Base-by-base conservation (phyloP, 306 rosid species). In the Quercus robur region DNA sequence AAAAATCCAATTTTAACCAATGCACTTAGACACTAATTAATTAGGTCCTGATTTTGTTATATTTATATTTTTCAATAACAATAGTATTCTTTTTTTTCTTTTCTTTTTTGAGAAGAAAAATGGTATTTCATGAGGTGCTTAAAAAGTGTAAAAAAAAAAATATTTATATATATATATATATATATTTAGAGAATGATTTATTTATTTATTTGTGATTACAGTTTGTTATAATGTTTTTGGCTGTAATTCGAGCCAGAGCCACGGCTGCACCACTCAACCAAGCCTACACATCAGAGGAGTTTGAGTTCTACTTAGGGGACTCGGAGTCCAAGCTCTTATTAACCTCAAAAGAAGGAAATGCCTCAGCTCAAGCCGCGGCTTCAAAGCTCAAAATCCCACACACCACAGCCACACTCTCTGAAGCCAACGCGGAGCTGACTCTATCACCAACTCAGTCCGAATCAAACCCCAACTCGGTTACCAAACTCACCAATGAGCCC, bases 191-290 rank as follows among this genome's bases (percentile, higher is more conserved):
- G 1, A 66, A 19, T 66, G 49, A 66, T 52, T 75, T 11, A 9
- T 28, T 38, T 0, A 10, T 2, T 46, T 1, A n/a, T n/a, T n/a
- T n/a, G 23, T 38, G 0, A 5, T 35, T 78, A 64, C 89, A 95
- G 97, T 87, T 51, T 70, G 88, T 95, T 3, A 84, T 93, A 31
- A 67, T 87, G 90, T 95, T 95, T 28, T 73, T 93, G 69, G 99
- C 97, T 1, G 93, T 95, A 33, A 89, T 95, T 59, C 88, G 96
- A 57, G 90, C 87, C 12, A 89, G 95, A 46, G 97, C 97, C 19
- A 93, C 94, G 3, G 98, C 96, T 1, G 99, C 98, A 61, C 99
- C 99, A 26, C 74, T 95, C 0, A 95, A 95, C 74, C n/a, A 89
- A 4, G 97, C 97, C 3, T 95, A 93, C 84, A 94, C 97, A 18